Base-by-base conservation (phyloP, 106 monocot species). In the Dendrobium catenatum region DNA sequence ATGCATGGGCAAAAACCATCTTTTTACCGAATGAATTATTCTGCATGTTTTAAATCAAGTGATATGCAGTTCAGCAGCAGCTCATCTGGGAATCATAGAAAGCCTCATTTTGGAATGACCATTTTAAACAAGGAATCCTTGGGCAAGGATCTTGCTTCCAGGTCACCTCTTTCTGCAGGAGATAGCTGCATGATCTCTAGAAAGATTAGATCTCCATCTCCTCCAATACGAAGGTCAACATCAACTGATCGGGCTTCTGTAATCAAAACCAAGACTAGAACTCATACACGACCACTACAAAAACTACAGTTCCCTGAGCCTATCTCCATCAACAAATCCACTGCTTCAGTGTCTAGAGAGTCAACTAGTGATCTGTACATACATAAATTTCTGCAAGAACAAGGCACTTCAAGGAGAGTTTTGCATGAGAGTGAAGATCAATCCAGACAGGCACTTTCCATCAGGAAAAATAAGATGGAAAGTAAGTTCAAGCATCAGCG, bases 41-140 rank as follows among this genome's bases (percentile, higher is more conserved):
- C 6, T 46, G 9, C 46, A 9, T 46, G 46, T 46, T 46, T 46
- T 46, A 46, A 46, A 37, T 37, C 37, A 37, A 22, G 13, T 70
- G 27, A 18, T 22, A 4, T 75, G 64, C 82, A 88, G 88, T 40
- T 49, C 11, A 80, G 80, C 79, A 88, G 80, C 49, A 85, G 77
- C 42, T 88, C 88, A 73, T 88, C 88, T 58, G 85, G 85, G 24
- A 85, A 85, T 77, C 85, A 82, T 24, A 88, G 85, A 85, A 88
- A 47, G 55, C 70, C 82, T 29, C 77, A 72, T n/a, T 72, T 59
- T 77, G 3, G 58, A 8, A 58, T 16, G 10, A 55, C 80, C 26
- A 73, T 68, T 55, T 16, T 55, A 59, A 58, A 58, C 58, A 58
- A 58, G 58, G 58, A 58, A 18, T 73, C 72, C n/a, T 37, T 46